A percentile compares a stretch with the other conserved stretches of the same genome.
Evolutionary conservation across 2,329 filamentous ascomycete species (phyloP).

Genomic region (Scedosporium apiospermum): DNA sequence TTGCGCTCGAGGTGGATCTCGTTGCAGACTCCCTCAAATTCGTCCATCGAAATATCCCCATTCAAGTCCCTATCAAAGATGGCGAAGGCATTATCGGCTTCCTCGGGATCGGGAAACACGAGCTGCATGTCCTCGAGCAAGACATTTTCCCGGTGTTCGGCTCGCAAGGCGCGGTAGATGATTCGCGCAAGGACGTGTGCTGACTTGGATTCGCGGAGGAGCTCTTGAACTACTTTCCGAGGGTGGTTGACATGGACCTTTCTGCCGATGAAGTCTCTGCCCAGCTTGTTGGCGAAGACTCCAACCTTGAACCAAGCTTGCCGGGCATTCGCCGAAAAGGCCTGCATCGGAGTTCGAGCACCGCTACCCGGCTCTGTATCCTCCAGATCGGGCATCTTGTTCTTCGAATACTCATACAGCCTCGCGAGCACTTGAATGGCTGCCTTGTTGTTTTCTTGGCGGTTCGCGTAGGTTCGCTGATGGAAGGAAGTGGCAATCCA

Average conservation of each 20-base stretch:
- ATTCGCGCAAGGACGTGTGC: slow-evolving; percentile 80
- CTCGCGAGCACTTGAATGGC: slow-evolving; percentile 57
- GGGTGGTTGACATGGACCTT: slow-evolving; percentile 65
- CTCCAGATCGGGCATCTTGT: slow-evolving; percentile 49
- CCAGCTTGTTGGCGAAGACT: slow-evolving; percentile 75
- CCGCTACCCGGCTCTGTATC: slow-evolving; percentile 41
- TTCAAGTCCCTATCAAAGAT: slow-evolving; percentile 98
- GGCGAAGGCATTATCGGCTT: slow-evolving; percentile 77
- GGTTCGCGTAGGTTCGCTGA: slow-evolving; percentile 76
- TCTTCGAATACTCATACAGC: slow-evolving; percentile 64
- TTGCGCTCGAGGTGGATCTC: slow-evolving; percentile 93
- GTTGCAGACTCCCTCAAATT: slow-evolving; percentile 85
- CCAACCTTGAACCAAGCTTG: slow-evolving; percentile 71
- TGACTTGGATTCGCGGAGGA: slow-evolving; percentile 62
- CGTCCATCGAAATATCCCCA: slow-evolving; percentile 91
- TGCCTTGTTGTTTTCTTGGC: slow-evolving; percentile 88
- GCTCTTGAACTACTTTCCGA: slow-evolving; percentile 70
- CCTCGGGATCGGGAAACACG: slow-evolving; percentile 74
- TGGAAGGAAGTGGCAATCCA: slow-evolving; percentile 93
- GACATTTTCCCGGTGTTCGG: slow-evolving; percentile 65
- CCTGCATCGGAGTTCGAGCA: slow-evolving; percentile 61
- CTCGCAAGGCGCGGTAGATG: slow-evolving; percentile 68
- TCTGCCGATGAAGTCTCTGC: slow-evolving; percentile 84
- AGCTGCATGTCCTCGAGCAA: slow-evolving; percentile 66
- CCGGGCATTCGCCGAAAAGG: slow-evolving; percentile 66